Evolutionary conservation across 768 basidiomycete species (phyloP).

Genomic region (Trametes villosa): DNA sequence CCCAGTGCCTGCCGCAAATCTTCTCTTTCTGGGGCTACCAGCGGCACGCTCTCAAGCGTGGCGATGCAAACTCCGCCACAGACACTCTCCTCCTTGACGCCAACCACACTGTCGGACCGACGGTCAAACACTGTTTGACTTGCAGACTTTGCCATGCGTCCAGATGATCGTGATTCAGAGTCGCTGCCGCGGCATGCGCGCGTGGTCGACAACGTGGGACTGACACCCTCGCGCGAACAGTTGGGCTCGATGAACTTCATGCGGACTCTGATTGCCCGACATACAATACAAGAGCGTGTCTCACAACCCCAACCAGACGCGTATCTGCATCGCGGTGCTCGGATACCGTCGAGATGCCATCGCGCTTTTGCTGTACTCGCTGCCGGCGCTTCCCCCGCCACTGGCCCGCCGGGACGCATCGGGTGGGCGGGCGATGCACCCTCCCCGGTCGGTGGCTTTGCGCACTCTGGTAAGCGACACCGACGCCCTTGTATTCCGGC

Average conservation of each 20-base stretch:
- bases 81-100: too few relatives aligned
- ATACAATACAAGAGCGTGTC: not conserved
- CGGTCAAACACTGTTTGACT: not conserved
- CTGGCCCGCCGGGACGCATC: not conserved
- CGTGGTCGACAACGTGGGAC: too few relatives aligned
- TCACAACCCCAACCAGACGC: not conserved
- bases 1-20: not conserved
- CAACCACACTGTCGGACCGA: not conserved
- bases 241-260: too few relatives aligned
- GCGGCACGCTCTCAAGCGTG: not conserved
- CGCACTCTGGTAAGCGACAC: not conserved
- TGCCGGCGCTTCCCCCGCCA: not conserved
- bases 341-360: not conserved
- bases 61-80: not conserved
- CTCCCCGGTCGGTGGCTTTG: not conserved
- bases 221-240: too few relatives aligned
- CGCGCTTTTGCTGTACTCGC: not conserved
- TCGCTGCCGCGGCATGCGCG: too few relatives aligned
- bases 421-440: not conserved
- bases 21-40: not conserved
- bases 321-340: not conserved
- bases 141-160: too few relatives aligned
- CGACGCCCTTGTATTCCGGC: not conserved
- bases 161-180: too few relatives aligned
- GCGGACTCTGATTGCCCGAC: too few relatives aligned